phyloP scores from a whole-genome alignment of 2,329 filamentous ascomycete species.

The Arthroderma sp. region DNA sequence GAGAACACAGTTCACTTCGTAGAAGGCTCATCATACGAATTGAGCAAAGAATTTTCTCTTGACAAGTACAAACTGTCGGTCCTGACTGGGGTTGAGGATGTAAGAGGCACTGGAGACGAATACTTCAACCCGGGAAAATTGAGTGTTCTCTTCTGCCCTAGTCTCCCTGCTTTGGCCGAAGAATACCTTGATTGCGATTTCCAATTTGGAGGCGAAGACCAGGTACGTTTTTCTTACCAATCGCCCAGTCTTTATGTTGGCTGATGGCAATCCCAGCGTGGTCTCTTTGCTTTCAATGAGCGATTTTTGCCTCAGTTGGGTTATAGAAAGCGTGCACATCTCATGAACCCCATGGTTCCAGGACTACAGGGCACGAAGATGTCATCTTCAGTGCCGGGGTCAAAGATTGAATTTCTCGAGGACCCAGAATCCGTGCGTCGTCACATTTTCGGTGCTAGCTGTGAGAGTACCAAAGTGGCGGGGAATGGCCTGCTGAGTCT shows the following conservation, averaged over 20 bases:
- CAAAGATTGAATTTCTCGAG: neutral
- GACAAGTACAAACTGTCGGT: neutral
- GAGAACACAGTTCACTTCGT: neutral
- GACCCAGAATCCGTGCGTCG: neutral
- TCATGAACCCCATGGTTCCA: neutral
- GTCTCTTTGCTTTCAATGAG: neutral
- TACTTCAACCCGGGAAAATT: neutral
- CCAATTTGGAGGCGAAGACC: slow-evolving; percentile 1
- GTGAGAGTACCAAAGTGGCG: neutral
- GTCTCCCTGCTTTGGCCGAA: neutral
- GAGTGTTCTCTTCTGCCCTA: neutral
- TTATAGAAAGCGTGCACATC: neutral
- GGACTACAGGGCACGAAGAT: neutral
- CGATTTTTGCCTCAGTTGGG: neutral
- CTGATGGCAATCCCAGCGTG: neutral
- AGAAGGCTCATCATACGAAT: neutral
- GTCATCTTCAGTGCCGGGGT: neutral
- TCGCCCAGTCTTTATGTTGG: neutral
- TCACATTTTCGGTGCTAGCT: neutral
- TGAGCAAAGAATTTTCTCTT: neutral
- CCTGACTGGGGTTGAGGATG: neutral
- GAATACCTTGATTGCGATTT: slow-evolving; percentile 1
- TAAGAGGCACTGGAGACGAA: neutral
- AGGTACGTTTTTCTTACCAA: neutral
- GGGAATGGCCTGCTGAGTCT: neutral